These are phyloP conservation scores for Colletotrichum lindemuthianum DNA, from an alignment of 2,329 filamentous ascomycete species.

Conservation along the genomic window DNA sequence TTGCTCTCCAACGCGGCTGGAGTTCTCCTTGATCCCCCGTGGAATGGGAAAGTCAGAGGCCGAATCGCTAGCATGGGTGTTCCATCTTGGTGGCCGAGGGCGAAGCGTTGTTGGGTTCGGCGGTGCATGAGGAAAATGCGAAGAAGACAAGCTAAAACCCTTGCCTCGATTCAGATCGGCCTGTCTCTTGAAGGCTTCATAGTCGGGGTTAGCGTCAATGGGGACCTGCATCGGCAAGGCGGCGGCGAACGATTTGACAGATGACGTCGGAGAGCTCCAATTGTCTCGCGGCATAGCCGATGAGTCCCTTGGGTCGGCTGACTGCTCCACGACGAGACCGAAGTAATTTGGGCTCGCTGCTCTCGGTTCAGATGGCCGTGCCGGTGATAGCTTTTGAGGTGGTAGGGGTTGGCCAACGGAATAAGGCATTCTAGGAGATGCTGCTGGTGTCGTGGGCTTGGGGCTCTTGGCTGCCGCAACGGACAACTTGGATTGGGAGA, in stretches of 20 bases:
- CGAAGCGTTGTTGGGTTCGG: slow-evolving; percentile 46
- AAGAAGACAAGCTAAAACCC: slow-evolving; percentile 58
- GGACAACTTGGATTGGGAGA: slow-evolving; percentile 55
- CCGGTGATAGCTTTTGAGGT: slow-evolving; percentile 58
- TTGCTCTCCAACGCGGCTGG: slow-evolving; percentile 52
- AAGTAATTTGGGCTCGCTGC: slow-evolving; percentile 87
- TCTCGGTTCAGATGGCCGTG: slow-evolving; percentile 49
- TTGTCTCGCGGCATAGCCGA: slow-evolving; percentile 72
- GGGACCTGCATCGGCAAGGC: slow-evolving; percentile 75
- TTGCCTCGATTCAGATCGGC: slow-evolving; percentile 70
- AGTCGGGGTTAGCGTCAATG: slow-evolving; percentile 82
- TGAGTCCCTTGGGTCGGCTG: slow-evolving; percentile 71
- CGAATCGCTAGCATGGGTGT: slow-evolving; percentile 59
- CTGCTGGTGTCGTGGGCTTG: slow-evolving; percentile 61
- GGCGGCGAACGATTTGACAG: slow-evolving; percentile 75
- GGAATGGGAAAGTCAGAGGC: slow-evolving; percentile 44
- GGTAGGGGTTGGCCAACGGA: slow-evolving; percentile 66
- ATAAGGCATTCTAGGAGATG: slow-evolving; percentile 61
- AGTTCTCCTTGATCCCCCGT: slow-evolving; percentile 21
- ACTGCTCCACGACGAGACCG: slow-evolving; percentile 72
- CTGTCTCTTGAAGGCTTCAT: slow-evolving; percentile 80
- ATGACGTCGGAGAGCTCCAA: slow-evolving; percentile 79
- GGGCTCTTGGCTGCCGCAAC: slow-evolving; percentile 41
- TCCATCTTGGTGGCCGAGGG: slow-evolving; percentile 57
- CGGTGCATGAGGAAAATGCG: slow-evolving; percentile 55